Evolutionary conservation across 768 basidiomycete species (phyloP).

Genomic region (Lactarius deliciosus): DNA sequence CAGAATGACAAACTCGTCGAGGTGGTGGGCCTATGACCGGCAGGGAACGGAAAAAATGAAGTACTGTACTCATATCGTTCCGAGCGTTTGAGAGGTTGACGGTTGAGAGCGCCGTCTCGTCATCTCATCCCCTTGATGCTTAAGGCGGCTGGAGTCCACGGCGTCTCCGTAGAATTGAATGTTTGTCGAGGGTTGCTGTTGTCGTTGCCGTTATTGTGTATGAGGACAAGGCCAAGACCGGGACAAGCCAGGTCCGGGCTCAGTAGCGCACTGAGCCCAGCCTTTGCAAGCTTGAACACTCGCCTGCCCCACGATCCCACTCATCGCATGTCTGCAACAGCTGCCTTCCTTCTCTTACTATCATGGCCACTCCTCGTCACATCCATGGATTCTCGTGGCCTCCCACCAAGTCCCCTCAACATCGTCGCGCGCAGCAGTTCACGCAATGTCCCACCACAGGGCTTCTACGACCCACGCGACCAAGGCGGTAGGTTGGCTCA

Average conservation of each 20-base stretch:
- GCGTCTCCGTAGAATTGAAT: background rate
- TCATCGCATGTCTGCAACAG: conserved; percentile 33
- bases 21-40: background rate
- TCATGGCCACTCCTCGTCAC: conserved; percentile 34
- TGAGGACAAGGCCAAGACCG: background rate
- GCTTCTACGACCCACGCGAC: conserved; percentile 57
- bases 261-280: background rate
- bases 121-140: no score
- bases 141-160: background rate
- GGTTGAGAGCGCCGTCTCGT: background rate
- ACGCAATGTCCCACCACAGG: conserved; percentile 45
- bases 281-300: conserved; percentile 6
- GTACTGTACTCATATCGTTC: background rate
- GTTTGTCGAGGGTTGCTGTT: background rate
- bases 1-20: background rate
- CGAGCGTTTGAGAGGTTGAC: background rate
- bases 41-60: background rate
- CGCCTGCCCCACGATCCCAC: conserved; percentile 27
- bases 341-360: conserved; percentile 37
- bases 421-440: conserved; percentile 22
- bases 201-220: background rate
- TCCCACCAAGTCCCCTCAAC: conserved; percentile 31
- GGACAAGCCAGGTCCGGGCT: background rate
- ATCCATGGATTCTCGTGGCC: conserved; percentile 16
- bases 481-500: conserved; percentile 68